A percentile compares a stretch with the other conserved stretches of the same genome.
These are phyloP conservation scores for Gastrodia elata DNA, from an alignment of 106 monocot species.

Conservation along the genomic window DNA sequence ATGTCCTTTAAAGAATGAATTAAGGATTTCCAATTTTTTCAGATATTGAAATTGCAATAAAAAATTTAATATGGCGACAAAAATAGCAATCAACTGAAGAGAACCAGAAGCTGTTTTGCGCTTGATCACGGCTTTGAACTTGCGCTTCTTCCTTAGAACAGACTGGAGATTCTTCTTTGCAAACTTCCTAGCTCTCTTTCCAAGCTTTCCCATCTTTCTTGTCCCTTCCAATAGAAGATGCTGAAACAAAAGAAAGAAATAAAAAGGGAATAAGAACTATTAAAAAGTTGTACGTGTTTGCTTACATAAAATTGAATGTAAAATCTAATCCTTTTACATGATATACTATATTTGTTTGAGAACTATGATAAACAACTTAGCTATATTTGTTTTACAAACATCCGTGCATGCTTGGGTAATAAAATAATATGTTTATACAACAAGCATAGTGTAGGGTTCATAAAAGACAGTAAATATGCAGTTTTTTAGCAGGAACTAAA, in stretches of 20 bases:
- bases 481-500: background rate
- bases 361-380: no score
- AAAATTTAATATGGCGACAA: background rate
- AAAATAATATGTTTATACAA: background rate
- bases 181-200: conserved; percentile 69
- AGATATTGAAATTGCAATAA: background rate
- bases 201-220: conserved; percentile 50
- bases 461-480: background rate
- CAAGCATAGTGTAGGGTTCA: background rate
- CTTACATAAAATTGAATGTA: background rate
- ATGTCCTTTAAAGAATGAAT: background rate
- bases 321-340: no score
- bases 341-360: no score
- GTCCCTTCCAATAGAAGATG: background rate
- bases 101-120: conserved; percentile 13
- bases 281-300: background rate
- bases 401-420: background rate
- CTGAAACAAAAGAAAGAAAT: background rate
- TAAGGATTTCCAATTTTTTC: background rate
- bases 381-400: no score
- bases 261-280: background rate
- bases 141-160: conserved; percentile 38
- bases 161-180: conserved; percentile 59
- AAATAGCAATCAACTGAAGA: background rate
- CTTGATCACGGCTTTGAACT: conserved; percentile 28